phyloP scores from a whole-genome alignment of 75 land plant genomes.

The Picea glauca region DNA sequence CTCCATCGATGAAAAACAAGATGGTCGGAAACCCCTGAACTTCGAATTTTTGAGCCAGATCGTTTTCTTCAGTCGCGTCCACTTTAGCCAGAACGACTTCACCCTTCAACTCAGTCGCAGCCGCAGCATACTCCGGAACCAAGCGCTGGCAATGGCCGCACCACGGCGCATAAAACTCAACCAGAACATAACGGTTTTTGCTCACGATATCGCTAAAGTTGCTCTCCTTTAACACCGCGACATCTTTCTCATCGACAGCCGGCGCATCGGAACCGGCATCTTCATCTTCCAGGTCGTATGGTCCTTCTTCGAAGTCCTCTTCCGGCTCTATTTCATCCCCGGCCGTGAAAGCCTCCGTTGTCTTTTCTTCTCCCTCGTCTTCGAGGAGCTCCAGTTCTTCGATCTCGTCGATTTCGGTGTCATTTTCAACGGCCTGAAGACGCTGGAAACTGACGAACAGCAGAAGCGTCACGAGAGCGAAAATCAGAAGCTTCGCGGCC shows the following conservation, averaged over 20 bases:
- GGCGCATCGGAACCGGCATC: conserved; percentile 10
- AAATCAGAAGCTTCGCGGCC: neutral
- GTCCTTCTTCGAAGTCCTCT: conserved; percentile 22
- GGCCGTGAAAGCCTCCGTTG: neutral
- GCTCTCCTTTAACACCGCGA: conserved; percentile 57
- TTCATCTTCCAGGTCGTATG: conserved; percentile 15
- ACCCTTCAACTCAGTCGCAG: conserved; percentile 81
- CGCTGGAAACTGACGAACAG: neutral
- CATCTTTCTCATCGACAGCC: conserved; percentile 74
- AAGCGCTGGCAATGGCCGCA: conserved; percentile 91
- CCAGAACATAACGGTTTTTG: conserved; percentile 70
- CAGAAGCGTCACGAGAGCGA: neutral
- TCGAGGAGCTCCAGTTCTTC: conserved; percentile 25
- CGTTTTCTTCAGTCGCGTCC: conserved; percentile 81
- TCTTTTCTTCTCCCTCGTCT: conserved; percentile 15
- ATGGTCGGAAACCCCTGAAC: conserved; percentile 86
- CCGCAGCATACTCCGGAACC: conserved; percentile 94
- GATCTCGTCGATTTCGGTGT: conserved; percentile 9
- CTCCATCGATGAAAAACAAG: conserved; percentile 78
- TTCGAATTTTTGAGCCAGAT: conserved; percentile 66
- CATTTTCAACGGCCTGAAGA: conserved; percentile 2
- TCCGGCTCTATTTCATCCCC: conserved; percentile 10
- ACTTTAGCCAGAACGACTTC: conserved; percentile 78
- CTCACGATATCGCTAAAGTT: conserved; percentile 62
- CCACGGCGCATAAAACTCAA: conserved; percentile 99